Base-by-base conservation (phyloP, 345 rosid species). In the Euphorbia tirucalli region DNA sequence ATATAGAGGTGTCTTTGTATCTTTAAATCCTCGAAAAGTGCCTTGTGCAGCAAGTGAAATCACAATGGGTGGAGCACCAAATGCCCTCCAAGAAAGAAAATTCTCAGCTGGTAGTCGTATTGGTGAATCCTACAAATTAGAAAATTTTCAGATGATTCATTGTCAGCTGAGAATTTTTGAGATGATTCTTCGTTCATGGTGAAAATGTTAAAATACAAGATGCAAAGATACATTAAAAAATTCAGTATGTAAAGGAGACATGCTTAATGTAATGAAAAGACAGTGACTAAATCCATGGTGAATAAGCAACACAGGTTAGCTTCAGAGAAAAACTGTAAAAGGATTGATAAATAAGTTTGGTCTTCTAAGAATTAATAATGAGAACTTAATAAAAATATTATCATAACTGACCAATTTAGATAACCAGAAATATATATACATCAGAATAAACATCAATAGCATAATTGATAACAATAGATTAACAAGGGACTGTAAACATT, bases 21-120 rank as follows among this genome's bases (percentile, higher is more conserved):
- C 99, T 79, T 83, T 92, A 83, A 89, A 92, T 76, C 97, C 99
- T 62, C 97, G 93, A 77, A 94, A 94, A 61, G 96, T 81, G 66
- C 99, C 99, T 75, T 89, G 97, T 13, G 97, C 96, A 76, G 97
- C 99, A 59, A 94, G 89, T 80, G 99, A 92, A 74, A 90, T 83
- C 37, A 92, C 97, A 77, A 94, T 89, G 22, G 99, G 90, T 5
- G 97, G 99, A 71, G 97, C 93, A 73, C 99, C 99, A 72, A 85
- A 85, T 50, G 97, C 97, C 75, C 91, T 89, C 74, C 83, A 82
- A 61, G 82, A 59, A 19, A 94, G 93, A 75, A 94, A 94, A 64
- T 82, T 75, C 82, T 94, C 97, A 32, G 96, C 97, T 55, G 97
- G 95, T 54, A 78, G 74, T 71, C 92, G 85, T 93, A 92, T 90